Base-by-base conservation (phyloP, 768 basidiomycete genomes). In the Kwoniella europaea region DNA sequence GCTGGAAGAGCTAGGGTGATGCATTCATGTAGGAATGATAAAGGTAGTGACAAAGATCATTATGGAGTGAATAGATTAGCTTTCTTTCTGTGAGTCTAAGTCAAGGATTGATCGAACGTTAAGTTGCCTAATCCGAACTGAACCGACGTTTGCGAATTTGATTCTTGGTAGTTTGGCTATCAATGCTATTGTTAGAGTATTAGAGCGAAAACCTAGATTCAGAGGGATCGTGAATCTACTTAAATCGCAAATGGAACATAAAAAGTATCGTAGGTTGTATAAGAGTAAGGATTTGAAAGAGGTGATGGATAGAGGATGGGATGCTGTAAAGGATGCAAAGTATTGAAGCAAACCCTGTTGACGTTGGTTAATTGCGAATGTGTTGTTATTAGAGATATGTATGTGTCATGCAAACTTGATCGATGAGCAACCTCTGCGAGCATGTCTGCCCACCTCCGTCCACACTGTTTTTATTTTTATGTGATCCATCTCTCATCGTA, bases 401-500 rank as follows among this genome's bases (percentile, higher is more conserved):
- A n/a, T n/a, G n/a, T n/a, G n/a, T n/a, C n/a, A n/a, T n/a, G n/a
- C n/a, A n/a, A n/a, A n/a, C n/a, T n/a, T n/a, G n/a, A n/a, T n/a
- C n/a, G n/a, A n/a, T n/a, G n/a, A n/a, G n/a, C n/a, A n/a, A n/a
- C n/a, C n/a, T 35, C 35, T 35, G 5, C 35, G 35, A 35, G 35
- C 35, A 35, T 35, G 35, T 35, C 35, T 29, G 29, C 29, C 2
- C 6, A 4, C 3, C 29, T 6, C 35, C 35, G 35, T 35, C 4
- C 35, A 9, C 35, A n/a, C 65, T 16, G 18, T 16, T 42, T 46
- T 57, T 66, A 56, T 50, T 53, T 50, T 52, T 70, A 73, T 74
- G 67, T 67, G 58, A 76, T 77, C 75, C 75, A 79, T 79, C 68
- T 64, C 59, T 54, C 76, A 74, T 79, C 75, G 76, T 80, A 80